Base-by-base conservation (phyloP, 1,284 basidiomycete species). In the Caloboletus firmus region DNA sequence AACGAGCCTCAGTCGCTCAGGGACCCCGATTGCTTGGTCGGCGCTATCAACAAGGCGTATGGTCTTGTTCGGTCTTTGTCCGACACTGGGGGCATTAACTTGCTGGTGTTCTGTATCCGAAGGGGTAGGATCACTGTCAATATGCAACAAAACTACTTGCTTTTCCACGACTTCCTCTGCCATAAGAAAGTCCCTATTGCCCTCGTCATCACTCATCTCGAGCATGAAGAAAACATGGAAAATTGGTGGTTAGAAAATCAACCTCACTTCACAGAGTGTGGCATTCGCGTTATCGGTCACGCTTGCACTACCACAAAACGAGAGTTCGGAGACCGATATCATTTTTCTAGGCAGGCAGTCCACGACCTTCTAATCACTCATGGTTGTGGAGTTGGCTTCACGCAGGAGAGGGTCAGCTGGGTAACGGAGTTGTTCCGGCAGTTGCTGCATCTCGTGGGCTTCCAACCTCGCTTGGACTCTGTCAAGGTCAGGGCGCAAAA, bases 31-130 rank as follows among this genome's bases (percentile, higher is more conserved):
- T 52, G 56, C 51, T 50, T 68, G 26, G 57, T 69, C 42, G 57
- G 62, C 32, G 66, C 67, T 17, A 67, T 68, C 58, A 62, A 58
- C 57, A 70, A 71, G 56, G 66, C 66, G 2, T 69, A 71, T 36
- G 45, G 57, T 45, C 66, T 68, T 26, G 46, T 68, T 28, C 53
- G 26, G 43, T 50, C 35, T 50, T 59, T 76, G 34, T 55, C 64
- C 2, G 55, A 67, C 18, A 61, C 61, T 1, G 68, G 61, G 6
- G 72, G 71, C 5, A 57, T 76, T 31, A 65, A 59, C 56, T 61
- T 76, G 45, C 60, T 76, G 45, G 61, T 76, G 20, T 75, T 72
- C 45, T 72, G 70, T 52, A 62, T 77, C 42, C 66, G 68, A 22
- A 66, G 58, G 32, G 58, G 70, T 12, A 66, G 74, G 55, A 72